phyloP scores from a whole-genome alignment of 2,329 filamentous ascomycete genomes.

The Cytospora paraplurivora region DNA sequence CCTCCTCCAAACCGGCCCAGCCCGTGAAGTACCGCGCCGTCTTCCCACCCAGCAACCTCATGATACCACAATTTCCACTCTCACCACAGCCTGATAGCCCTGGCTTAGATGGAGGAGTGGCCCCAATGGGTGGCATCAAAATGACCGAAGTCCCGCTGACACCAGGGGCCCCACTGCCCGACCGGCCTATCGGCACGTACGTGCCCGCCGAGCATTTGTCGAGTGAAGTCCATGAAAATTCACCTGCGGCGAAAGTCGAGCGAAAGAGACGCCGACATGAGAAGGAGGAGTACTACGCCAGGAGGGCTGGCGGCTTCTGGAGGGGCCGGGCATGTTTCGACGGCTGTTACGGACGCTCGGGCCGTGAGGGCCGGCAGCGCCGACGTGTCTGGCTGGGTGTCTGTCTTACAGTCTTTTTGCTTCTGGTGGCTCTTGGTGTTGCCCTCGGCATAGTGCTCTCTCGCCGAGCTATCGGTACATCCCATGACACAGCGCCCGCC shows the following conservation, averaged over 20 bases:
- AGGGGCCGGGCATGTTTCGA: slow-evolving; percentile 65
- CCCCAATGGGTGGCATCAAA: slow-evolving; percentile 60
- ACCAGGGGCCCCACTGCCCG: slow-evolving; percentile 46
- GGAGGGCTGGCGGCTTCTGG: slow-evolving; percentile 63
- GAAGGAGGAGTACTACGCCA: slow-evolving; percentile 65
- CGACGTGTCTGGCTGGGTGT: slow-evolving; percentile 62
- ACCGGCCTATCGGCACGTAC: slow-evolving; percentile 48
- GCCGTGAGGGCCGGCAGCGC: slow-evolving; percentile 64
- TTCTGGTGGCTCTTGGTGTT: slow-evolving; percentile 58
- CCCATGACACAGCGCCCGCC: slow-evolving; percentile 4
- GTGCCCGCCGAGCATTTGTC: slow-evolving; percentile 48
- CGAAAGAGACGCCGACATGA: slow-evolving; percentile 59
- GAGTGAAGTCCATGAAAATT: slow-evolving; percentile 40
- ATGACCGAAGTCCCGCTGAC: slow-evolving; percentile 62
- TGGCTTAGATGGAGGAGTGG: slow-evolving; percentile 62
- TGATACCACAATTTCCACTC: slow-evolving; percentile 51
- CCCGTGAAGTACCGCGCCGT: slow-evolving; percentile 58
- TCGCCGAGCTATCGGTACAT: slow-evolving; percentile 1
- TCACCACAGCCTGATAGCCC: slow-evolving; percentile 66
- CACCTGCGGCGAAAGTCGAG: slow-evolving; percentile 49
- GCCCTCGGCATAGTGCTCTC: slow-evolving; percentile 52
- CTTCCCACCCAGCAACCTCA: slow-evolving; percentile 56
- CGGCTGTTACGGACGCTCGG: slow-evolving; percentile 66
- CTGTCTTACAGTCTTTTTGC: slow-evolving; percentile 49
- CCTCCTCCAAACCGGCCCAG: slow-evolving; percentile 44